Conservation (phyloP, 2,329 filamentous ascomycete genomes). For the Cercospora nicotianae region DNA sequence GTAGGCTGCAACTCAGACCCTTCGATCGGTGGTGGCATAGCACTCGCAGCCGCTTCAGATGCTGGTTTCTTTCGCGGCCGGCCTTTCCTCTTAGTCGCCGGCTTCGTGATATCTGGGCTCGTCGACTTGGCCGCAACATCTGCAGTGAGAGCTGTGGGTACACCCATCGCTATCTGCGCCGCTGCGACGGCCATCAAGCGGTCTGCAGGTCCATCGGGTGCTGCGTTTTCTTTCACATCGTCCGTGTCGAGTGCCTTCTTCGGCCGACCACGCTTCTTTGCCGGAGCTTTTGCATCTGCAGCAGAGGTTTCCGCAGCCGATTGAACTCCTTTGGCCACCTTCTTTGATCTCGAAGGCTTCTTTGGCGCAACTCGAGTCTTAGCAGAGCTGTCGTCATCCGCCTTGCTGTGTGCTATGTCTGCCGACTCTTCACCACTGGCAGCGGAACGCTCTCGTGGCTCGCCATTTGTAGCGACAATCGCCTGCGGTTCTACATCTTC, state of each 20-base stretch:
- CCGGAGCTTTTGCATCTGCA: neutral
- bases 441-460: neutral
- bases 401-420: neutral
- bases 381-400: constrained; percentile 25
- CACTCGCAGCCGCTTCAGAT: neutral
- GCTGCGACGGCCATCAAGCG: neutral
- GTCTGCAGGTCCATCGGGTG: neutral
- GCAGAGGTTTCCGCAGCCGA: neutral
- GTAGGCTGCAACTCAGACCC: neutral
- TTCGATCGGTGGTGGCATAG: neutral
- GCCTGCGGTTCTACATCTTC: neutral
- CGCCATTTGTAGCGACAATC: neutral
- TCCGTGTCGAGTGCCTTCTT: constrained; percentile 2
- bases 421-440: neutral
- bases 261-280: constrained; percentile 16
- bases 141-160: neutral
- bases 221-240: neutral
- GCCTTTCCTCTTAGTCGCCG: neutral
- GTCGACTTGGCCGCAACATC: neutral
- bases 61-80: neutral
- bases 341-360: constrained; percentile 14
- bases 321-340: neutral
- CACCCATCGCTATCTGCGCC: neutral
- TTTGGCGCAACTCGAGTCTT: constrained; percentile 1
- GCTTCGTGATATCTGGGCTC: neutral